These are phyloP conservation scores for Carex kokanica DNA, from an alignment of 176 grass and related monocot genomes.

Conservation along the genomic window DNA sequence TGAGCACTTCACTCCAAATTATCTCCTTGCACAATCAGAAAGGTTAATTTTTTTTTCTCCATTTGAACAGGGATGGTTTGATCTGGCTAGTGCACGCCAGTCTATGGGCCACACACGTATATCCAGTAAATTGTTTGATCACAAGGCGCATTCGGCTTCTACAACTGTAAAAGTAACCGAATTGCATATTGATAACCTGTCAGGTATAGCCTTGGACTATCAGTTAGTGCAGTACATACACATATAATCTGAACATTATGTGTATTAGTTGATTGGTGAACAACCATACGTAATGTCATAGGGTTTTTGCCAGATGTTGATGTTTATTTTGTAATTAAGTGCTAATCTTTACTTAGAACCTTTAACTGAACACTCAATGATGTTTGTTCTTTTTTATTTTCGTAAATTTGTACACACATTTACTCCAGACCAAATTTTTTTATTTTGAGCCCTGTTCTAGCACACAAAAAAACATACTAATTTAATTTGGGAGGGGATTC, in stretches of 20 bases:
- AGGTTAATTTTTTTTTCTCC: not conserved
- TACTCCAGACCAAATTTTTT: not conserved
- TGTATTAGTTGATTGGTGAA: not conserved
- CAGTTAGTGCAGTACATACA: not conserved
- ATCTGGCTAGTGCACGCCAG: conserved; percentile 81
- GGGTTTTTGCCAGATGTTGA: not conserved
- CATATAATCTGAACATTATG: not conserved
- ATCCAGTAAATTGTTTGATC: conserved; percentile 66
- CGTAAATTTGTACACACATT: not conserved
- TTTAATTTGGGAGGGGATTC: not conserved
- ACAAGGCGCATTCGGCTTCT: conserved; percentile 74
- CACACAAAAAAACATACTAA: not conserved
- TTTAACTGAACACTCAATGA: not conserved
- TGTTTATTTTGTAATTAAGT: not conserved
- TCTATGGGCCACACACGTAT: conserved; percentile 75
- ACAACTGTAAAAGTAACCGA: conserved; percentile 60
- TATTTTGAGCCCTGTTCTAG: not conserved
- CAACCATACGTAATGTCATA: not conserved
- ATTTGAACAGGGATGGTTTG: conserved; percentile 69
- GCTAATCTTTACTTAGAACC: not conserved
- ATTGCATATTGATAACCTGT: conserved; percentile 22
- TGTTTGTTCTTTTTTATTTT: not conserved
- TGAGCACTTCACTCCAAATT: not conserved
- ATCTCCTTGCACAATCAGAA: not conserved
- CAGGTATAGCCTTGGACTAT: conserved; percentile 40